A percentile compares a stretch with the other conserved stretches of the same genome.
These are phyloP conservation scores for Eremochloa ophiuroides DNA, from an alignment of 176 grass and related monocot genomes.

Conservation along the genomic window DNA sequence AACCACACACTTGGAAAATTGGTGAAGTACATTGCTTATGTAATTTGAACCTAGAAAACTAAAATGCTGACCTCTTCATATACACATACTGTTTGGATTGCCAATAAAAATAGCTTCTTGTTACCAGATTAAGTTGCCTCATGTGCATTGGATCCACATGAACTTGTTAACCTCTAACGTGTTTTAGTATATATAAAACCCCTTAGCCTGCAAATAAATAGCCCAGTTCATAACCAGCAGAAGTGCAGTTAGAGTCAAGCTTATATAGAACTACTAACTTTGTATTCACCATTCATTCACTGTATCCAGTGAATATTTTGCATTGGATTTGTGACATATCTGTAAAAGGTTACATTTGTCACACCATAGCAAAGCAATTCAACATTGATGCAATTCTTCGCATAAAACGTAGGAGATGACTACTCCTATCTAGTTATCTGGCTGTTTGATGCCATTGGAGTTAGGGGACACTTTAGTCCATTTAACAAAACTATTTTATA, in stretches of 20 bases:
- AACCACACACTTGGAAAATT: not conserved
- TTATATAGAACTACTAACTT: not conserved
- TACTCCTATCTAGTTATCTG: not conserved
- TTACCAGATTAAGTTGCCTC: not conserved
- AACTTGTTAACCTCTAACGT: not conserved
- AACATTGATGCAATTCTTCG: not conserved
- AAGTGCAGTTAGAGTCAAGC: not conserved
- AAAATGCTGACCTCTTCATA: not conserved
- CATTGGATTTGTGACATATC: not conserved
- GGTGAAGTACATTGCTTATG: not conserved
- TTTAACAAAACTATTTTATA: constrained; percentile 17
- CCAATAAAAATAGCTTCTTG: not conserved
- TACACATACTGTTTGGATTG: not conserved
- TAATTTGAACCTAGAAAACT: not conserved
- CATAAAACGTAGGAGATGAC: constrained; percentile 1
- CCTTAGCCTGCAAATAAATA: not conserved
- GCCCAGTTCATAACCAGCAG: not conserved
- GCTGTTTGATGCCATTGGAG: not conserved
- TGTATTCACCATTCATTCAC: not conserved
- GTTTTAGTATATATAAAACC: not conserved
- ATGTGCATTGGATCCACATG: not conserved
- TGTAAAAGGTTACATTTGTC: not conserved
- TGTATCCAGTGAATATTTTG: not conserved
- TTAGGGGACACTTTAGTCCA: not conserved
- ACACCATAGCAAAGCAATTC: not conserved